Evolutionary conservation across 371 early-diverging fungal species (phyloP), one percentile per base, ranked within the genome.

Genomic region (Mortierella sp.): DNA sequence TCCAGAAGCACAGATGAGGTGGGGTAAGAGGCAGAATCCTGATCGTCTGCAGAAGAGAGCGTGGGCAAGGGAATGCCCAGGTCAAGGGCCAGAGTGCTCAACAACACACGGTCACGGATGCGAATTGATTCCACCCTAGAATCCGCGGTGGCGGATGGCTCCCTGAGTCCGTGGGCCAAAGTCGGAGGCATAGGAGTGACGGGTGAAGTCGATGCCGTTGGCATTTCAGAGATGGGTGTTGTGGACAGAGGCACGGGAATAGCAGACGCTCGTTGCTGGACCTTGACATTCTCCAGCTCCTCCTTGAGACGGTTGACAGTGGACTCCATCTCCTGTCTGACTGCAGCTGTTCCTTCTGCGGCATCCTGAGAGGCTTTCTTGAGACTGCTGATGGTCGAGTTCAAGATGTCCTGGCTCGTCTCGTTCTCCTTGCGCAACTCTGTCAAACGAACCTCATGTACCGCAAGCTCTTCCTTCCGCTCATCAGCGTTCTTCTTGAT

Each of bases 41-140:
- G 51, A 60, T 71, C 75, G 12, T 63, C 77, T 10, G 16, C 38
- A 1, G 77, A 43, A 4, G 82, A 77, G 12, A 86, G 60, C n/a
- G 70, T 51, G 35, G 86, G 75, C 46, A 86, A 58, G 27, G 79
- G 58, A 49, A 86, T 86, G 16, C 86, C 86, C 35, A 86, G 80
- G 35, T 86, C 86, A 2, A 86, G 80, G 5, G 82, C 65, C 32
- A 86, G 70, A 3, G 82, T 70, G 54, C 80, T 56, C 58, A 86
- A 43, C 4, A 82, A 56, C 14, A 79, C 18, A 38, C 84, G 84
- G 41, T 83, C 84, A 8, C 51, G 48, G 7, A 72, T 63, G 55
- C 70, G 63, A 32, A 79, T 70, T 0, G 60, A 32, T 32, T 76
- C 71, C 4, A 58, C 14, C 27, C 49, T 3, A 18, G 46, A 24